Evolutionary conservation across 106 monocot species (phyloP), one percentile per base, ranked within the genome.

Genomic region (Agapanthus africanus): DNA sequence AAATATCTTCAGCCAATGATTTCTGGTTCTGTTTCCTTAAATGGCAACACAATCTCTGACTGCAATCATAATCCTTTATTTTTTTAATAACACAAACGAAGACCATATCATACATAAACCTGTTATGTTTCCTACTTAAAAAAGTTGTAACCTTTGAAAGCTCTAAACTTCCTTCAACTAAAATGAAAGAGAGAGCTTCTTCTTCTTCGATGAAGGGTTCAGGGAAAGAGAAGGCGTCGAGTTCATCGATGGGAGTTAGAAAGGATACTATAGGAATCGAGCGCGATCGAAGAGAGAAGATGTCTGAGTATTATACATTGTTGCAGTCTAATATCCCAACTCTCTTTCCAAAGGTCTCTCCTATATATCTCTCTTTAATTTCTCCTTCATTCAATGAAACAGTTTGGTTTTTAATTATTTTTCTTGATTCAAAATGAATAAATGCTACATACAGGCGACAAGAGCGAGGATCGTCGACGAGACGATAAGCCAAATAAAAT

Each of bases 281-380:
- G 71, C 36, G 80, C 3, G 46, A 38, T 33, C 68, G 83, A 19
- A 81, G 83, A 62, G 74, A 80, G 74, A 84, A 80, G 51, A 83
- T 83, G 75, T 54, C 68, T 9, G 80, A 83, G 31, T 60, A 63
- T 63, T 87, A 75, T 51, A 65, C 71, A 16, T 31, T 41, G 28
- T 52, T 87, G 14, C 83, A 84, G 51, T 76, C 83, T 1, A 71
- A 81, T 38, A 83, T 87, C 34, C 87, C 87, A 26, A 78, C 71
- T 72, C 80, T 87, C 31, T 76, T 81, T 65, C 83, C 80, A 10
- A 83, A 71, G 78, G 83, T 83, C 18, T 63, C 1, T 37, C 6
- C 18, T 8, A 4, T 2, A 6, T 37, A 40, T 57, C 41, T 71
- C 26, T 63, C 69, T 50, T n/a, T 50, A 11, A 11, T 34, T 54